Base-by-base conservation (phyloP, 306 rosid genomes). In the Cicer bijugum region DNA sequence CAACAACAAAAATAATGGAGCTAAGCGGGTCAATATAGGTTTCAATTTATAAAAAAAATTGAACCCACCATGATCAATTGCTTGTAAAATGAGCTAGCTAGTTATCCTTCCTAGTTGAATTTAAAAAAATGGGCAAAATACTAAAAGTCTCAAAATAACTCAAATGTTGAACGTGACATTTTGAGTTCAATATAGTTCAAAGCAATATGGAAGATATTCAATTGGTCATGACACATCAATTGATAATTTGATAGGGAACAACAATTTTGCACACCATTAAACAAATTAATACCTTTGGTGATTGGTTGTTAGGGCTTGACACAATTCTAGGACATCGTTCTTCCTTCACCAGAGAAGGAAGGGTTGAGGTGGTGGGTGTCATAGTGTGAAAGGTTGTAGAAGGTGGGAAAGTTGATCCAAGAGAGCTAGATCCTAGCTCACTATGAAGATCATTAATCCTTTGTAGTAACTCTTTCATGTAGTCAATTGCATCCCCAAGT, bases 401-500 rank as follows among this genome's bases (percentile, higher is more conserved):
- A 72, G 96, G 81, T 12, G 85, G 86, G 82, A 85, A 19, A 74
- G 75, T 64, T 20, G 91, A 85, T 33, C 89, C 87, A 12, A 87
- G 76, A 28, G 96, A 92, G 33, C 80, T 89, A 0, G 90, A 75
- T 76, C 87, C 99, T 68, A 94, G 82, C 23, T 94, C 99, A 72
- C 75, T 84, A 46, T 91, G 95, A 14, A 94, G 91, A 77, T 87
- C 96, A 72, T 85, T 86, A 80, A 94, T 88, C 81, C 88, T 75
- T 80, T 91, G 90, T 79, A 86, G 82, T 17, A 94, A 90, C 87
- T 89, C 99, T 82, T 87, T 94, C 87, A 91, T 65, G 89, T 94
- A 94, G 77, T 94, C 93, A 60, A 89, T 80, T 62, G 99, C 99
- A 83, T 94, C 99, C 69, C 99, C 99, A 61, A 94, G 97, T 61